Base-by-base conservation (phyloP, 805 yeast genomes). In the Kodamaea neixiangensis region DNA sequence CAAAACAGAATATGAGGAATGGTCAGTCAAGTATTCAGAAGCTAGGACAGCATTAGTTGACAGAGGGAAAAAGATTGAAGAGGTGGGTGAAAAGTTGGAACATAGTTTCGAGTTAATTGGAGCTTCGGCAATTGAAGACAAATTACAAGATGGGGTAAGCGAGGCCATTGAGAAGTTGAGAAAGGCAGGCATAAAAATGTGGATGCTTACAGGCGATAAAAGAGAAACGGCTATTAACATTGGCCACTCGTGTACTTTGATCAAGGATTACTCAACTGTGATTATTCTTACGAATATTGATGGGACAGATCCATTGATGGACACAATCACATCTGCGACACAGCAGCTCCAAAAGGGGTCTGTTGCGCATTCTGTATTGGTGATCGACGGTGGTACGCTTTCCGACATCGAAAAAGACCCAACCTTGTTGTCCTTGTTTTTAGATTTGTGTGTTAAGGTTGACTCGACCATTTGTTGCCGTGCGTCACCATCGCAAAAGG, bases 201-300 rank as follows among this genome's bases (percentile, higher is more conserved):
- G 99, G 99, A 94, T 94, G 97, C 74, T 94, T 44, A 94, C 99
- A 0, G 99, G 99, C 42, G 99, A 94, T 66, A 96, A 96, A 64
- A 77, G 97, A 52, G 99, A 94, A 68, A 94, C 99, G 0, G 99
- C 99, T 1, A 91, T 94, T 54, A 94, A 91, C 63, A 93, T 94
- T 67, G 99, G 98, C 0, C 89, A 92, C 62, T 88, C 99, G 5
- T 94, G 99, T 67, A 84, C 90, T 33, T 74, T 94, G 56, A 93
- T 94, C 61, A 88, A 93, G 61, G 99, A 94, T 62, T 94, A 87
- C 64, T 90, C 97, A 0, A 87, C 96, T 0, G 89, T 94, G 11
- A 84, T 93, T 11, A 69, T 91, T n/a, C 70, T 94, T 45, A 79
- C 80, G 13, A 65, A 60, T 11, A 76, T 71, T 39, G 71, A 66